Percentiles rank a stretch among this genome's conserved stretches.
Evolutionary conservation across 1,284 basidiomycete species (phyloP).

Genomic region (Testicularia cyperi): DNA sequence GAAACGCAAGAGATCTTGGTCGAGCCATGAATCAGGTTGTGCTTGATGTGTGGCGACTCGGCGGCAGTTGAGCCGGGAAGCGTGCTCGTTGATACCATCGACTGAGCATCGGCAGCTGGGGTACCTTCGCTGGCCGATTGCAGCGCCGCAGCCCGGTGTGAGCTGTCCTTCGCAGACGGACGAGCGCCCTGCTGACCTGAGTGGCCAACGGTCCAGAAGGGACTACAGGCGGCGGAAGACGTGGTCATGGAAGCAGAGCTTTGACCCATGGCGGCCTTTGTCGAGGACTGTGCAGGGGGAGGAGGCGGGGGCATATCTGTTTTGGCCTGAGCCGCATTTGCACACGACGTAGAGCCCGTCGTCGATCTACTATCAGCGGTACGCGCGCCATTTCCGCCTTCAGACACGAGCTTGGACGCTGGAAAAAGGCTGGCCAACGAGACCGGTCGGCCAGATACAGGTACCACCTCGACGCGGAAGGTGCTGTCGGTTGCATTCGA

Average conservation of each 20-base stretch:
- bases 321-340: too few species aligned
- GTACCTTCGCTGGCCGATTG: constrained; percentile 11
- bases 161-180: neutral
- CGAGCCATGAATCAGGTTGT: constrained; percentile 39
- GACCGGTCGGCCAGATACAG: constrained; percentile 32
- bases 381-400: neutral
- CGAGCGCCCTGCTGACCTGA: neutral
- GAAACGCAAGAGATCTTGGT: constrained; percentile 54
- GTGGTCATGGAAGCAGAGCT: too few species aligned
- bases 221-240: neutral
- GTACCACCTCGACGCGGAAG: constrained; percentile 38
- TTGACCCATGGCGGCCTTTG: too few species aligned
- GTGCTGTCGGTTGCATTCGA: constrained; percentile 25
- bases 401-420: constrained; percentile 1
- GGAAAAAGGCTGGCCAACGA: constrained; percentile 47
- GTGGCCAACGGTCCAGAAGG: neutral
- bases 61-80: constrained; percentile 23
- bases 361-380: too few species aligned
- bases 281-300: too few species aligned
- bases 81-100: constrained; percentile 24
- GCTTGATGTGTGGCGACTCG: constrained; percentile 52
- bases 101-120: constrained; percentile 16
- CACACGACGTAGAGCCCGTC: too few species aligned
- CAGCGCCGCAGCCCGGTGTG: constrained; percentile 9
- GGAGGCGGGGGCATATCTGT: too few species aligned